phyloP scores from a whole-genome alignment of 768 basidiomycete species.

The Agaricus blazei region DNA sequence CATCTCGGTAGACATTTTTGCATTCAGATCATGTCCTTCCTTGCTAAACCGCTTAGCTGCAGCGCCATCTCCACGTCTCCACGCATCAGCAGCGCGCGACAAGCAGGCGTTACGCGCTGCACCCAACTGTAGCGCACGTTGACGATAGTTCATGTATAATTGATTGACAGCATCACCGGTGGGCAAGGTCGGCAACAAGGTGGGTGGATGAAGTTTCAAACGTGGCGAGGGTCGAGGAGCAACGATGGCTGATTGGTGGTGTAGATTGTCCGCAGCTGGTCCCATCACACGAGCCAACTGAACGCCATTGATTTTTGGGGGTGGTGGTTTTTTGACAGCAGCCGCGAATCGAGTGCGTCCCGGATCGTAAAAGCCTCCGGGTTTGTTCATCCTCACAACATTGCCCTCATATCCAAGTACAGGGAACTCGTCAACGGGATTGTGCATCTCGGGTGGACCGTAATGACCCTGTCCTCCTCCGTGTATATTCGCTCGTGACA shows the following conservation, averaged over 20 bases:
- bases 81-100: slow-evolving; percentile 92
- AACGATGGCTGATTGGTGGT: slow-evolving; percentile 64
- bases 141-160: slow-evolving; percentile 86
- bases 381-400: slow-evolving; percentile 37
- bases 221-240: slow-evolving; percentile 82
- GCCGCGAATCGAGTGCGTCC: slow-evolving; percentile 86
- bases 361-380: slow-evolving; percentile 61
- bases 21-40: slow-evolving; percentile 92
- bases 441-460: slow-evolving; percentile 37
- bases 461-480: slow-evolving; percentile 30
- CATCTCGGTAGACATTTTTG: slow-evolving; percentile 86
- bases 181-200: slow-evolving; percentile 80
- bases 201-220: slow-evolving; percentile 76
- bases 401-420: slow-evolving; percentile 47
- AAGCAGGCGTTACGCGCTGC: slow-evolving; percentile 92
- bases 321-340: slow-evolving; percentile 73
- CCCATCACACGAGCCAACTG: slow-evolving; percentile 53
- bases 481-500: slow-evolving; percentile 62
- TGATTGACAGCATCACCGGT: slow-evolving; percentile 78
- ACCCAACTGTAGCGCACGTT: slow-evolving; percentile 86
- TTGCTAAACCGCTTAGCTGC: slow-evolving; percentile 92
- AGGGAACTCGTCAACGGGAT: slow-evolving; percentile 66
- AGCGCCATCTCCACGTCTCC: slow-evolving; percentile 92
- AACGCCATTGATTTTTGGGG: slow-evolving; percentile 37
- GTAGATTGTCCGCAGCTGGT: slow-evolving; percentile 53